These are phyloP conservation scores for Gentiana dahurica DNA, from an alignment of 257 asterid genomes.

Conservation along the genomic window DNA sequence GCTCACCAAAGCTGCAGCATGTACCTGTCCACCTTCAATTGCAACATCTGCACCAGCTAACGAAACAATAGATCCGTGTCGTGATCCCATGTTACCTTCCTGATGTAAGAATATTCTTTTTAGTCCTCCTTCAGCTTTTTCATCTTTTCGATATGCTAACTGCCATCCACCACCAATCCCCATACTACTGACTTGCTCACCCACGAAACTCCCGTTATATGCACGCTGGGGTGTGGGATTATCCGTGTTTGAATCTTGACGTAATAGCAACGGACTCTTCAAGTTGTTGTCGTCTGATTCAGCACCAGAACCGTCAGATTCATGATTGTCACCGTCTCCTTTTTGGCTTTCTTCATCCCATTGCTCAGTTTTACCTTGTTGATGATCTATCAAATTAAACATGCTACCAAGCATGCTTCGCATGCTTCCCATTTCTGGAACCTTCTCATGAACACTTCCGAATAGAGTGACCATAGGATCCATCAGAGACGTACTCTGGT, in stretches of 20 bases:
- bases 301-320: constrained; percentile 24
- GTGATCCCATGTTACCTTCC: constrained; percentile 27
- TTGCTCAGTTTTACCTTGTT: constrained; percentile 32
- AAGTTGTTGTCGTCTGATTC: constrained; percentile 44
- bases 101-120: constrained; percentile 53
- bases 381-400: constrained; percentile 36
- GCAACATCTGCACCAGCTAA: constrained; percentile 28
- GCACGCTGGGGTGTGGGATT: constrained; percentile 19
- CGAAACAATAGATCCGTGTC: constrained; percentile 34
- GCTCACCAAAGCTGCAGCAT: constrained; percentile 56
- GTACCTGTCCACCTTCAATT: constrained; percentile 31
- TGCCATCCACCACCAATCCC: constrained; percentile 82
- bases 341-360: constrained; percentile 42
- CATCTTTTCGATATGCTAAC: constrained; percentile 44
- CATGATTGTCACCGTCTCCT: constrained; percentile 28
- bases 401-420: constrained; percentile 55
- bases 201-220: constrained; percentile 17
- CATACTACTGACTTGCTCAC: constrained; percentile 22
- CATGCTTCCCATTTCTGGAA: constrained; percentile 42
- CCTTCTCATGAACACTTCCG: constrained; percentile 52
- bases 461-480: constrained; percentile 58
- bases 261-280: constrained; percentile 51
- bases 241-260: constrained; percentile 45
- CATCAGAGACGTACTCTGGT: constrained; percentile 25
- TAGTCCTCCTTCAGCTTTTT: constrained; percentile 33